Evolutionary conservation across 768 basidiomycete species (phyloP), one percentile per base, ranked within the genome.

Genomic region (Kwoniella europaea): DNA sequence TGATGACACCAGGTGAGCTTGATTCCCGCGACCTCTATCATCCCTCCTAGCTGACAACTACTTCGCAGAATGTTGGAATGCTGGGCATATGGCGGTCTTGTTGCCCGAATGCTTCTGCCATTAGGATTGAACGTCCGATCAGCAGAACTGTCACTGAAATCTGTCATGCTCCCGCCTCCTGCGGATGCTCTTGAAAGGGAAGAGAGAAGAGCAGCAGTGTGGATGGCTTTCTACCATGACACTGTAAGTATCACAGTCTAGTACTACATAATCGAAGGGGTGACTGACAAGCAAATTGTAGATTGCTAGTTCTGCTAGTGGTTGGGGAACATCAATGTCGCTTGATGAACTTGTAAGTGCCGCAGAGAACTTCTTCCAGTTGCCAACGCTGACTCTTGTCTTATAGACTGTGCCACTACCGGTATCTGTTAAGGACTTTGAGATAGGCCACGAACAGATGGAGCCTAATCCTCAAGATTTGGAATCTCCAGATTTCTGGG

Each of bases 141-240:
- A 24, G 78, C 80, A 15, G 77, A 78, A 53, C 55, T 78, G 22
- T 78, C 79, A 4, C 73, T 80, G 42, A 80, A 80, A 55, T 71
- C 69, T 2, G 80, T 77, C 41, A 81, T 82, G 75, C 69, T 83
- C 4, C 74, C 73, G 2, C 79, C 79, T 15, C 74, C 82, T 1
- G 68, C 54, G 2, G 79, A 83, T 54, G 80, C 73, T 1, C 57
- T 83, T 1, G 82, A 83, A 61, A 66, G 81, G 22, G 80, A 83
- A 58, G 82, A 83, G 59, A 59, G 82, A 29, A 63, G 76, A 61
- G 75, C 61, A 3, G 70, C 80, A 2, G 63, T 81, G n/a, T 83
- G 82, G 82, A 78, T 78, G 70, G 79, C 79, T 6, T 72, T 81
- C 58, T 78, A 79, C 58, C 78, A 80, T 67, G 82, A 83, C 60